Evolutionary conservation across 345 rosid genomes (phyloP).

Genomic region (Xanthoceras sorbifolium): DNA sequence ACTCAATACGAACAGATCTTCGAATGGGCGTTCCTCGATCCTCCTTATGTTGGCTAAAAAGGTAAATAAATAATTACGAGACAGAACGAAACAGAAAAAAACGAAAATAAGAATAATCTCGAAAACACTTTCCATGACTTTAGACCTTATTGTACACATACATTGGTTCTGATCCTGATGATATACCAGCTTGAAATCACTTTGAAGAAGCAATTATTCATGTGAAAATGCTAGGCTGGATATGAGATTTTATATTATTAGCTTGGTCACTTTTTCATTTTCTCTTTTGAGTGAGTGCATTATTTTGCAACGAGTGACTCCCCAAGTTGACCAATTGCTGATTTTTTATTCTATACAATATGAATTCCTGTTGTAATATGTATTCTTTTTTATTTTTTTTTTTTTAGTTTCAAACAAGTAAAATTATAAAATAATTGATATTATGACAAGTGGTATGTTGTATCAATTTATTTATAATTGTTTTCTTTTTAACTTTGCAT

Average conservation of each 20-base stretch:
- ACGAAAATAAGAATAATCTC: background rate
- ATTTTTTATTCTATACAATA: background rate
- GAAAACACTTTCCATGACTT: background rate
- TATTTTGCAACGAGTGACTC: background rate
- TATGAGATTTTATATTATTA: background rate
- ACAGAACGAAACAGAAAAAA: background rate
- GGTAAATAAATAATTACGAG: background rate
- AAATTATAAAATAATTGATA: background rate
- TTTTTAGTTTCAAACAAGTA: background rate
- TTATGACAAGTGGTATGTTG: background rate
- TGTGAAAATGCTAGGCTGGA: conserved; percentile 2
- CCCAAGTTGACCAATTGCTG: background rate
- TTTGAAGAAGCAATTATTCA: background rate
- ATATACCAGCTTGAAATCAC: background rate
- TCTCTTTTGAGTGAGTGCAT: background rate
- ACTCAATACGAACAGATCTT: conserved; percentile 82
- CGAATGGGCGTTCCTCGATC: conserved; percentile 78
- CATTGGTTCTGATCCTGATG: background rate
- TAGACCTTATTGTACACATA: background rate
- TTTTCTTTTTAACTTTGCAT: background rate
- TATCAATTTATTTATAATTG: background rate
- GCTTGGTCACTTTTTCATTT: background rate
- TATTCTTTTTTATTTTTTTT: conserved; percentile 5
- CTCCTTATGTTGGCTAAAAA: conserved; percentile 57
- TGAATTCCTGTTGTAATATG: background rate